Base-by-base conservation (phyloP, 192 early-diverging fungal species). In the Coemansia sp. region DNA sequence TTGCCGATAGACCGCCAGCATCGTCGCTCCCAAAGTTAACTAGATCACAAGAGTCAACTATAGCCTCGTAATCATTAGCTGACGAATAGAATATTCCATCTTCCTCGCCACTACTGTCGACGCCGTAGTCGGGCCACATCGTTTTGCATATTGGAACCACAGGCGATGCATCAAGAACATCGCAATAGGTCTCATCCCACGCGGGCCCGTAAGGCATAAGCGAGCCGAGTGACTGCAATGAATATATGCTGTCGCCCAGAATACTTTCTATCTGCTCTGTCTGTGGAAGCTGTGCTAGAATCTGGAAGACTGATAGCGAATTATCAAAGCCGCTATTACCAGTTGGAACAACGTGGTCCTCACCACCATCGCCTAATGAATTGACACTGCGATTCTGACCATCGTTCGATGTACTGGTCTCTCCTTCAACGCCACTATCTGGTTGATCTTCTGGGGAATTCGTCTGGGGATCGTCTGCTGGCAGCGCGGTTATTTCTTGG, bases 61-160 rank as follows among this genome's bases (percentile, higher is more conserved):
- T 51, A 3, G 50, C 37, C 10, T 52, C 50, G 44, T 63, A 13
- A 13, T 37, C 11, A 33, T 48, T 8, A 21, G 33, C 17, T 19
- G 15, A 12, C 33, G 19, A 17, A 15, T 27, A 56, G 22, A 21
- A 30, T n/a, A 33, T 27, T 17, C n/a, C n/a, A n/a, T 64, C 53
- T 27, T 50, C 52, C 0, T 50, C 46, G 19, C 57, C 56, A 10
- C 27, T 55, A 4, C 48, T 45, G 37, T 52, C 71, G 39, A 15
- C 39, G 33, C 34, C 56, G 59, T 66, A 66, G 51, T 69, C 66
- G 4, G 66, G 54, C 74, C 74, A 77, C 74, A 77, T 77, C 12
- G 74, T 67, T 44, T 67, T 77, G 56, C 74, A 77, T 14, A 77
- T 77, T 2, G 74, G 74, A 11, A 71, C 64, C 13, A 77, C 72